Percentiles rank a stretch among this genome's conserved stretches.
Evolutionary conservation across 108 stramenopile species (phyloP).

Genomic region (Nitzschia putrida): DNA sequence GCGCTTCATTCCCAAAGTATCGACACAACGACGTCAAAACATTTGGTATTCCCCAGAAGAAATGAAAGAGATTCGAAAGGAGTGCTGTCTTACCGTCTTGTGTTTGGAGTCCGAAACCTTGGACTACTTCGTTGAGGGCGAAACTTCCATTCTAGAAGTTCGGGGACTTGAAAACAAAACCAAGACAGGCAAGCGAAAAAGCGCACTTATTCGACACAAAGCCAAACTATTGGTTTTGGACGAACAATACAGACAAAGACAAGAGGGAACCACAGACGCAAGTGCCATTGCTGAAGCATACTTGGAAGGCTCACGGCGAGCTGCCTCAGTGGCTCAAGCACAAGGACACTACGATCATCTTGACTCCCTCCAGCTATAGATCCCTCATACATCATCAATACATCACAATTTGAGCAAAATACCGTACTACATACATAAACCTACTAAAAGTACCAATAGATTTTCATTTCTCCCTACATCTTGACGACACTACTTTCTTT

Average conservation of each 20-base stretch:
- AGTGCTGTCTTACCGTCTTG: constrained; percentile 1
- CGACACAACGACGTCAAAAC: background rate
- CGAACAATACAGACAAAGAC: constrained; percentile 8
- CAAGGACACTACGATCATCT: background rate
- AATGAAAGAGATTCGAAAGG: constrained; percentile 1
- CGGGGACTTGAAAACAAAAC: constrained; percentile 13
- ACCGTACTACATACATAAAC: no score
- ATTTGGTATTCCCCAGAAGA: constrained; percentile 6
- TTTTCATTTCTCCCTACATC: no score
- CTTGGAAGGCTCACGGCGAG: background rate
- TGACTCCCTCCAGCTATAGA: background rate
- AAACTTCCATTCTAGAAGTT: background rate
- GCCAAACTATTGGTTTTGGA: constrained; percentile 1
- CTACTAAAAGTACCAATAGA: no score
- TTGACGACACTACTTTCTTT: no score
- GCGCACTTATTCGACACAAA: background rate
- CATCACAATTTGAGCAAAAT: no score
- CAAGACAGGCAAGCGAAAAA: background rate
- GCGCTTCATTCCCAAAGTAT: background rate
- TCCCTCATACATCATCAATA: no score
- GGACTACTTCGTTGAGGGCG: constrained; percentile 5
- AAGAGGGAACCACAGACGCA: background rate
- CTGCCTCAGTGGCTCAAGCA: background rate
- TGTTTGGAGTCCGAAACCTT: constrained; percentile 2
- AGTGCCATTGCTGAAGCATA: constrained; percentile 7